These are phyloP conservation scores for Starmera pachycereana DNA, from an alignment of 805 yeast genomes.

Conservation along the genomic window DNA sequence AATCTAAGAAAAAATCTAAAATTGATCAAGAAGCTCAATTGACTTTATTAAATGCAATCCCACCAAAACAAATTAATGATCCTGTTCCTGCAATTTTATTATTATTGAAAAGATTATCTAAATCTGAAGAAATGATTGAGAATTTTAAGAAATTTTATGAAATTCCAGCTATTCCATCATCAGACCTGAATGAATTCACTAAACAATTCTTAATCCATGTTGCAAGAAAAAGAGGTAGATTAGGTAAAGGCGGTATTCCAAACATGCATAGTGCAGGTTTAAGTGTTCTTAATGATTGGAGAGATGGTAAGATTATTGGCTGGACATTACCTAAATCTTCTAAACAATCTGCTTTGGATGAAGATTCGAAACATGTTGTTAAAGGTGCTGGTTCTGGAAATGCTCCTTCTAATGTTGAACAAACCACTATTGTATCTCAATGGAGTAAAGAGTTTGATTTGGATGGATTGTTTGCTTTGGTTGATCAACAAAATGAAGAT, in stretches of 20 bases:
- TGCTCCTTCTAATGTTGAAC: conserved; percentile 28
- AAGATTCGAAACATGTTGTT: conserved; percentile 14
- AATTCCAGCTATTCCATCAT: conserved; percentile 69
- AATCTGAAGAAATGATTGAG: conserved; percentile 67
- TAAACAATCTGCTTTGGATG: conserved; percentile 26
- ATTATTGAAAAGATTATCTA: conserved; percentile 65
- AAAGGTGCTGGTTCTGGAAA: conserved; percentile 20
- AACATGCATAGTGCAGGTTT: conserved; percentile 78
- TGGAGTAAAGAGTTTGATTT: conserved; percentile 95
- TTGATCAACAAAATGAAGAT: conserved; percentile 22
- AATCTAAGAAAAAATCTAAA: conserved; percentile 40
- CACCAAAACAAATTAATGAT: conserved; percentile 76
- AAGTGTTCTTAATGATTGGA: conserved; percentile 85
- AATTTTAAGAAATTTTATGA: conserved; percentile 64
- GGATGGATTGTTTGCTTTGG: conserved; percentile 57
- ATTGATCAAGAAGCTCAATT: conserved; percentile 78
- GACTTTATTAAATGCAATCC: conserved; percentile 79
- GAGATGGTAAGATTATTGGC: conserved; percentile 89
- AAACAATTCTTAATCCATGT: conserved; percentile 85
- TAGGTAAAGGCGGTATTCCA: conserved; percentile 90
- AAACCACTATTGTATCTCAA: conserved; percentile 67
- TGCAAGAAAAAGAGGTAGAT: conserved; percentile 86
- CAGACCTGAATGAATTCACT: conserved; percentile 64
- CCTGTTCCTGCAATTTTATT: conserved; percentile 75
- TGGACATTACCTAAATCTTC: conserved; percentile 73